phyloP scores from a whole-genome alignment of 2,329 filamentous ascomycete species.

The Colletotrichum coccodes region DNA sequence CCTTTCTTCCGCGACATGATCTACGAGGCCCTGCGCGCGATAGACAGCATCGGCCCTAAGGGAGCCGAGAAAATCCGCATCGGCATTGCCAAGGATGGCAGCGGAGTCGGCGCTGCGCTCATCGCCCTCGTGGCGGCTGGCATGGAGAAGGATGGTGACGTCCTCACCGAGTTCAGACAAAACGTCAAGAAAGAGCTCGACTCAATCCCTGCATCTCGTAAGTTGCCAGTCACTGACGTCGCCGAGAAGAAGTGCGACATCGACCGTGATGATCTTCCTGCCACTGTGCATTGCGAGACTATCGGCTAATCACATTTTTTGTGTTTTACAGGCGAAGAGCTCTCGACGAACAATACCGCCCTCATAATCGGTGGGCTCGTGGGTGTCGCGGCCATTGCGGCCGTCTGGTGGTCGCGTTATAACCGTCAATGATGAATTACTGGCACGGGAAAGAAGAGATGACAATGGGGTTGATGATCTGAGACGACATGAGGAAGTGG shows the following conservation, averaged over 20 bases:
- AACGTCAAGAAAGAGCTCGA: conserved; percentile 49
- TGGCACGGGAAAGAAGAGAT: not conserved
- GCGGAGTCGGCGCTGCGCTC: conserved; percentile 92
- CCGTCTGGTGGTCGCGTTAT: conserved; percentile 31
- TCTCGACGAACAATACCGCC: conserved; percentile 41
- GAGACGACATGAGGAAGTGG: not conserved
- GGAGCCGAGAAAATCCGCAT: conserved; percentile 91
- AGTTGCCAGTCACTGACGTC: conserved; percentile 25
- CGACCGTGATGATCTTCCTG: conserved; percentile 34
- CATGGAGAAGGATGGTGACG: conserved; percentile 64
- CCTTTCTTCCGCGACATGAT: conserved; percentile 92
- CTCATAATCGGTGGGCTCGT: conserved; percentile 46
- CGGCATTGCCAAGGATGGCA: conserved; percentile 96
- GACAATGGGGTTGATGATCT: not conserved
- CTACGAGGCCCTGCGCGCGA: conserved; percentile 79
- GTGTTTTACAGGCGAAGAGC: conserved; percentile 41
- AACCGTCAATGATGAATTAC: conserved; percentile 14
- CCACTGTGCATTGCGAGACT: not conserved
- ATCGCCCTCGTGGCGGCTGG: conserved; percentile 89
- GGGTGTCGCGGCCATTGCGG: conserved; percentile 46
- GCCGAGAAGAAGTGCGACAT: conserved; percentile 30
- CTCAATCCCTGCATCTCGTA: conserved; percentile 44
- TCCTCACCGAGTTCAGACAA: conserved; percentile 52
- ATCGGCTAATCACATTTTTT: conserved; percentile 36
- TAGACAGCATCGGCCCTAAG: conserved; percentile 79